phyloP scores from a whole-genome alignment of 2,329 filamentous ascomycete species.

The Sarocladium brachiariae region DNA sequence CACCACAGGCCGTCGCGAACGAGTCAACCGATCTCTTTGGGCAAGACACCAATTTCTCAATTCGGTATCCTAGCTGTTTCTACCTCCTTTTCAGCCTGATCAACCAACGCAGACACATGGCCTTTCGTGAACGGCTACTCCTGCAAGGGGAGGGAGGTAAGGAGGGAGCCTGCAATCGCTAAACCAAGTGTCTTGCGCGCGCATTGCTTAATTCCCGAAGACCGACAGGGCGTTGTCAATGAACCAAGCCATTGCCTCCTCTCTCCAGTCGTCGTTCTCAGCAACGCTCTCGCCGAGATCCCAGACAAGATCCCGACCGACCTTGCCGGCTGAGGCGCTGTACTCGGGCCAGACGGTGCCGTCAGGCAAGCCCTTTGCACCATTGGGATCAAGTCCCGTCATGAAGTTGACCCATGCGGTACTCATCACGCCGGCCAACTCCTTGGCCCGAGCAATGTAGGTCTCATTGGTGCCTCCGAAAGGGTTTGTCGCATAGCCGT shows the following conservation, averaged over 20 bases:
- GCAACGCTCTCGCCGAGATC: conserved; percentile 16
- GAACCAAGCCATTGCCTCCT: conserved; percentile 23
- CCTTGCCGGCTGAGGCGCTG: conserved; percentile 10
- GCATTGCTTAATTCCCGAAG: conserved; percentile 18
- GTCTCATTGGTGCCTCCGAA: conserved; percentile 20
- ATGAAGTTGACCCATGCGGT: conserved; percentile 26
- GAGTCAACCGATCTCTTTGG: too few species aligned
- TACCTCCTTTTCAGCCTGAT: too few species aligned
- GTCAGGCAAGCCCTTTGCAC: conserved; percentile 6
- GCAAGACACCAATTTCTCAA: too few species aligned
- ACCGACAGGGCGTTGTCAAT: conserved; percentile 20
- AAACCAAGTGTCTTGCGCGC: too few species aligned
- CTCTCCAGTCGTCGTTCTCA: conserved; percentile 24
- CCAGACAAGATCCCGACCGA: conserved; percentile 23
- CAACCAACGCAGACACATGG: too few species aligned
- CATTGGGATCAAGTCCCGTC: conserved; percentile 20
- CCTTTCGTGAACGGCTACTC: too few species aligned
- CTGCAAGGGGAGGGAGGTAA: too few species aligned
- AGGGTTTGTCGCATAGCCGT: conserved; percentile 24
- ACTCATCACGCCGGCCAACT: conserved; percentile 22
- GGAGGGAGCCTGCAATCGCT: too few species aligned
- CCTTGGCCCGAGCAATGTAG: conserved; percentile 19
- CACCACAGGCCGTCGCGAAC: too few species aligned
- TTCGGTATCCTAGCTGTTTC: too few species aligned
- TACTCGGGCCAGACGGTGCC: conserved; percentile 22